Evolutionary conservation across 768 basidiomycete genomes (phyloP).

Genomic region (Pisolithus sp.): DNA sequence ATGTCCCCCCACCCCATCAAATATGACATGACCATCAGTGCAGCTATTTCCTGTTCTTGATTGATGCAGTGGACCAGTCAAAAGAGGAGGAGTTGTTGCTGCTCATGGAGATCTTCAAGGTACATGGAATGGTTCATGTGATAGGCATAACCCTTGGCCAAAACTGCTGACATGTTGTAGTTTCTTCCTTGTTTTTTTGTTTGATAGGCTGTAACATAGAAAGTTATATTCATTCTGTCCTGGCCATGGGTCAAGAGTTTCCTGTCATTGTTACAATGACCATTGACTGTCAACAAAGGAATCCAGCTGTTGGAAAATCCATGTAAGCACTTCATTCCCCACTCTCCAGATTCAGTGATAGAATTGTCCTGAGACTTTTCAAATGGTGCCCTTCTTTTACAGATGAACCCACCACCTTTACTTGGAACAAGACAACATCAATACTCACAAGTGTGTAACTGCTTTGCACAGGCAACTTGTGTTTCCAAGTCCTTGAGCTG

Average conservation of each 20-base stretch:
- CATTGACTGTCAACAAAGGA: neutral
- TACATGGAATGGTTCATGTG: conserved; percentile 10
- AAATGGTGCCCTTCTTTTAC: too few species aligned
- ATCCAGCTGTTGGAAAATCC: too few species aligned
- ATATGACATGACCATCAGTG: conserved; percentile 31
- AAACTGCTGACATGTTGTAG: conserved; percentile 33
- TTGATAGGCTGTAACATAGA: conserved; percentile 35
- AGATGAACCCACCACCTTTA: too few species aligned
- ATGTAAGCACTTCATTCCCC: too few species aligned
- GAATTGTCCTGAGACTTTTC: too few species aligned
- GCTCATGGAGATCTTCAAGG: neutral
- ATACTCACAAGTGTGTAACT: too few species aligned
- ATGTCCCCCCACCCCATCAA: conserved; percentile 39
- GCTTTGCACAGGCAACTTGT: too few species aligned
- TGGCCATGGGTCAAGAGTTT: conserved; percentile 33
- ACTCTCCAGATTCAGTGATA: too few species aligned
- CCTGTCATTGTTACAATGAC: conserved; percentile 34
- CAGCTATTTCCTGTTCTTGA: conserved; percentile 21
- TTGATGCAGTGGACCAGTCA: conserved; percentile 17
- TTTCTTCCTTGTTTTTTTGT: conserved; percentile 34
- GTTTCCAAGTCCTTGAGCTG: too few species aligned
- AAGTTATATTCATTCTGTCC: conserved; percentile 29
- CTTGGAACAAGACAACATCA: too few species aligned
- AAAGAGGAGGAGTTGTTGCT: neutral
- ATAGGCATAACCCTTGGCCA: conserved; percentile 28